Evolutionary conservation across 345 rosid genomes (phyloP).

Genomic region (Combretum micranthum): DNA sequence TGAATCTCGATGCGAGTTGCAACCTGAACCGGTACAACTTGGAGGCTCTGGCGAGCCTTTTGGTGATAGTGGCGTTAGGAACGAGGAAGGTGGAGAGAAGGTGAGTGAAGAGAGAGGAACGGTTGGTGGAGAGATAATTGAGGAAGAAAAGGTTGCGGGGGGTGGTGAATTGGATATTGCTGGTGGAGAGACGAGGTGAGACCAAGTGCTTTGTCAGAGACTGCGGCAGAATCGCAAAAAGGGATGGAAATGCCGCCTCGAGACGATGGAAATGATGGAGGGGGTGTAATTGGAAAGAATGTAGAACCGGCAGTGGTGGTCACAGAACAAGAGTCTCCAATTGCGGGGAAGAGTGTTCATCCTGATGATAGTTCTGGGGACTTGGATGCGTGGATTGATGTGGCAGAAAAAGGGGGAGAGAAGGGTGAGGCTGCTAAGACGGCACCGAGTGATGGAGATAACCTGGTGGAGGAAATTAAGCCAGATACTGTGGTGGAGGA

Average conservation of each 20-base stretch:
- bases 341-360: background rate
- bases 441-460: background rate
- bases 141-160: no score
- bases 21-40: background rate
- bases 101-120: no score
- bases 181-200: no score
- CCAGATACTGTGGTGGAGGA: background rate
- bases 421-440: background rate
- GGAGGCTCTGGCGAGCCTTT: background rate
- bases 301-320: slow-evolving; percentile 5
- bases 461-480: background rate
- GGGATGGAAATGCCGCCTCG: background rate
- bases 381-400: no score
- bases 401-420: slow-evolving; percentile 2
- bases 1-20: slow-evolving; percentile 14
- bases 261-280: slow-evolving; percentile 4
- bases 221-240: slow-evolving; percentile 3
- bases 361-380: background rate
- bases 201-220: background rate
- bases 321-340: background rate
- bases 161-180: no score
- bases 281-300: slow-evolving; percentile 4
- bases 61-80: background rate
- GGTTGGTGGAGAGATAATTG: no score
- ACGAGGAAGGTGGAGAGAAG: background rate